phyloP scores from a whole-genome alignment of 495 filamentous ascomycete species.

The Cetradonia linearis region DNA sequence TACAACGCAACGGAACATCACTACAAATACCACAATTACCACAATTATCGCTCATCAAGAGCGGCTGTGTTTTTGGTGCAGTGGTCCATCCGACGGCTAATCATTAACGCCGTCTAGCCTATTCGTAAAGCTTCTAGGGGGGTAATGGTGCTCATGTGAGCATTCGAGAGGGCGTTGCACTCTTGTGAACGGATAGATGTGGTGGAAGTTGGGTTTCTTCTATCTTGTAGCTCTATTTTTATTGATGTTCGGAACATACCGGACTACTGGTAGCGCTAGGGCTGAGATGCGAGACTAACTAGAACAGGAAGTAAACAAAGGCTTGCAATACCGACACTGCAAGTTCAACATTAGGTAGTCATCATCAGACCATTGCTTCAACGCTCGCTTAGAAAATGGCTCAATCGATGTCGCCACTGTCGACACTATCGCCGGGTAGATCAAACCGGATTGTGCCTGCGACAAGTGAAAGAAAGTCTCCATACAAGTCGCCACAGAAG shows the following conservation, averaged over 20 bases:
- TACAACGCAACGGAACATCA: no score
- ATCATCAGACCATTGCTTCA: neutral
- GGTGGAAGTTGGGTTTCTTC: neutral
- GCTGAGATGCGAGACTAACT: neutral
- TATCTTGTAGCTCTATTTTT: neutral
- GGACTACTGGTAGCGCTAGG: neutral
- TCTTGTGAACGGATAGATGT: neutral
- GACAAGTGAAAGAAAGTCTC: conserved; percentile 7
- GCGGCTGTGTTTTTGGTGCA: no score
- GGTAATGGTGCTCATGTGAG: neutral
- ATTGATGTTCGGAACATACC: neutral
- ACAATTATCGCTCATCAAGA: no score
- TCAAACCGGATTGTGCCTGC: conserved; percentile 30
- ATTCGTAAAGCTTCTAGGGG: neutral
- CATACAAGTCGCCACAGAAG: conserved; percentile 9
- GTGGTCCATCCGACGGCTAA: no score
- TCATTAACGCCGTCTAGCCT: neutral
- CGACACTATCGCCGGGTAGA: conserved; percentile 36
- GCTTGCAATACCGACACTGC: neutral
- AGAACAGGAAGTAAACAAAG: conserved; percentile 3
- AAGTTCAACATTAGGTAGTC: neutral
- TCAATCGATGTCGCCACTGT: conserved; percentile 38
- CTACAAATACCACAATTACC: no score
- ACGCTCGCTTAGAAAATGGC: conserved; percentile 29
- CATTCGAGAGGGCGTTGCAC: neutral